phyloP scores from a whole-genome alignment of 2,329 filamentous ascomycete species.

The Claviceps quebecensis region DNA sequence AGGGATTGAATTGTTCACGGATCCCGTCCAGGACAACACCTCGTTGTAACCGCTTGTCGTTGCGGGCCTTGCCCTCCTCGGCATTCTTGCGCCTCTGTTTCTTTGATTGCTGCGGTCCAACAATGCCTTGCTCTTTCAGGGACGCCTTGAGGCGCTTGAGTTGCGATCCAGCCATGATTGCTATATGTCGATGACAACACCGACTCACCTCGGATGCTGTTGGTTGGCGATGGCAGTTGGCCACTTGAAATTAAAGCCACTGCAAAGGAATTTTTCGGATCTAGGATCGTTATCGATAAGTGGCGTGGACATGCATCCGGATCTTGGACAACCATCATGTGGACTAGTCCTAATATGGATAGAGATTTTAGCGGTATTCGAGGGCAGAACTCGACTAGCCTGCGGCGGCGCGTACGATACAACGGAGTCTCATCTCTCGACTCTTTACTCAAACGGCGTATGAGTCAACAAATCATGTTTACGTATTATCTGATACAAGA shows the following conservation, averaged over 20 bases:
- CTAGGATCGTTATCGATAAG: slow-evolving; percentile 8
- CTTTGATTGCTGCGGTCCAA: slow-evolving; percentile 86
- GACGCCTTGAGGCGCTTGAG: slow-evolving; percentile 91
- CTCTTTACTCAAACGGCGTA: background rate
- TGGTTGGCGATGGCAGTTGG: slow-evolving; percentile 3
- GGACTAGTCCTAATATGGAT: slow-evolving; percentile 3
- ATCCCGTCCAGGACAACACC: slow-evolving; percentile 70
- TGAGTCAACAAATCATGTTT: slow-evolving; percentile 5
- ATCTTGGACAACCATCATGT: background rate
- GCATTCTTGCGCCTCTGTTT: slow-evolving; percentile 73
- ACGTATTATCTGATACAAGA: slow-evolving; percentile 7
- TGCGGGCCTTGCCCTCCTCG: slow-evolving; percentile 49
- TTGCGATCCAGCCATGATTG: slow-evolving; percentile 81
- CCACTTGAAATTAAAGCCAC: background rate
- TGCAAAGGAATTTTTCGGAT: slow-evolving; percentile 2
- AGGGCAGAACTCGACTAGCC: slow-evolving; percentile 8
- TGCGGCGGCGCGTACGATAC: background rate
- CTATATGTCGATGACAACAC: background rate
- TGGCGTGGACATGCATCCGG: background rate
- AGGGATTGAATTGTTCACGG: slow-evolving; percentile 93
- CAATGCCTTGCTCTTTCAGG: slow-evolving; percentile 74
- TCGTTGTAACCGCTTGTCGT: slow-evolving; percentile 62
- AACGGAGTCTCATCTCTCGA: too few relatives aligned
- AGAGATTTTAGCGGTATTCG: slow-evolving; percentile 10
- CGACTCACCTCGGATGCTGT: slow-evolving; percentile 6